Percentiles rank a stretch among this genome's conserved stretches.
phyloP scores from a whole-genome alignment of 306 rosid species.

The Prunus davidiana region DNA sequence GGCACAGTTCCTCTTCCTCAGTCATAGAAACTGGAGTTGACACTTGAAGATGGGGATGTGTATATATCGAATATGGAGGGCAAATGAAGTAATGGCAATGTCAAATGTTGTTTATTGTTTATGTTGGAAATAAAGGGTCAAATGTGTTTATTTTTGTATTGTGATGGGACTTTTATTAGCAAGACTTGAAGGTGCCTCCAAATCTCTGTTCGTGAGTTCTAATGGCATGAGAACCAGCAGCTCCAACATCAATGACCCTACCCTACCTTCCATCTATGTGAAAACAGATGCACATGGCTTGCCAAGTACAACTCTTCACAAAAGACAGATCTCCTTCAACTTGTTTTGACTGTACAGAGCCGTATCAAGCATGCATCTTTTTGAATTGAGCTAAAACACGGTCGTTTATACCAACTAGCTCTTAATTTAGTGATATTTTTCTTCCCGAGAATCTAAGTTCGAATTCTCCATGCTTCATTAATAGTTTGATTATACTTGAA shows the following conservation, averaged over 20 bases:
- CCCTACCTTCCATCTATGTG: conserved; percentile 20
- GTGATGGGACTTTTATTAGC: background rate
- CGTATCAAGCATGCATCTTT: too few relatives aligned
- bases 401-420: too few relatives aligned
- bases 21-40: background rate
- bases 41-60: background rate
- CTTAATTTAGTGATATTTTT: too few relatives aligned
- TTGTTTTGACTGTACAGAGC: background rate
- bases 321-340: conserved; percentile 8
- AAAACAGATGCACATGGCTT: conserved; percentile 35
- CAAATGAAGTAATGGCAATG: background rate
- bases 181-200: background rate
- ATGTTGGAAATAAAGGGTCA: background rate
- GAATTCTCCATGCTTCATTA: too few relatives aligned
- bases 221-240: background rate
- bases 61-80: background rate
- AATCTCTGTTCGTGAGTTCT: background rate
- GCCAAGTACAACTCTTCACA: background rate
- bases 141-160: background rate
- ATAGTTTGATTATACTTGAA: background rate
- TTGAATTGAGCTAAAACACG: too few relatives aligned
- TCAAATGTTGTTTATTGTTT: background rate
- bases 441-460: too few relatives aligned
- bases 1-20: too few relatives aligned
- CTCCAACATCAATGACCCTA: conserved; percentile 20